Conservation (phyloP, 1,284 basidiomycete species). For the Meripilus lineatus region DNA sequence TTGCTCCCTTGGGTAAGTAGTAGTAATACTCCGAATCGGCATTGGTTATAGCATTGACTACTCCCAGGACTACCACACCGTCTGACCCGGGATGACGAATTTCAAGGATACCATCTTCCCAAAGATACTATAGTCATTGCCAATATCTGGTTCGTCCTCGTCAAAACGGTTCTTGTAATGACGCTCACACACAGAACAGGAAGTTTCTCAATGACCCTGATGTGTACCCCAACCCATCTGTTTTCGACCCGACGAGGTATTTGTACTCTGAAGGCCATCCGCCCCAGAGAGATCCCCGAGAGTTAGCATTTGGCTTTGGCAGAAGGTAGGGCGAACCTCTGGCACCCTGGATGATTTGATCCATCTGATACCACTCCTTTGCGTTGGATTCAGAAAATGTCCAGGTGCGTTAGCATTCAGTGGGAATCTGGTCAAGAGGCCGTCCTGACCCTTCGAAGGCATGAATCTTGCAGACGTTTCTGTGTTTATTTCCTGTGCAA, state of each 20-base stretch:
- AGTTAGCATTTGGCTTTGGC: slow-evolving; percentile 10
- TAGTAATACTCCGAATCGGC: too few species aligned
- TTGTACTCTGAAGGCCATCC: neutral
- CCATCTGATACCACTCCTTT: neutral
- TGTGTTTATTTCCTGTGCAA: slow-evolving; percentile 17
- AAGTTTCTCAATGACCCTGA: slow-evolving; percentile 6
- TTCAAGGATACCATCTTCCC: slow-evolving; percentile 15
- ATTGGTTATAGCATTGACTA: slow-evolving; percentile 19
- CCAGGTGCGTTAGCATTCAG: neutral
- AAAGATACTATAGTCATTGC: slow-evolving; percentile 13
- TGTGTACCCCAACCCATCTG: slow-evolving; percentile 1
- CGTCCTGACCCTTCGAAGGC: slow-evolving; percentile 12
- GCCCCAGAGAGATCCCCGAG: slow-evolving; percentile 8
- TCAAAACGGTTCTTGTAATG: neutral
- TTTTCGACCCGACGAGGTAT: slow-evolving; percentile 5
- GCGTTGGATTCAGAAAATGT: slow-evolving; percentile 2
- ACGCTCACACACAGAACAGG: slow-evolving; percentile 1
- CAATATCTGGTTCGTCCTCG: slow-evolving; percentile 7
- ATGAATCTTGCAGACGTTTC: slow-evolving; percentile 16
- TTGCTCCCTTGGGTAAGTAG: slow-evolving; percentile 24
- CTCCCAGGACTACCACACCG: slow-evolving; percentile 10
- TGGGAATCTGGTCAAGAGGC: slow-evolving; percentile 11
- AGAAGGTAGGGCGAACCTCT: slow-evolving; percentile 5
- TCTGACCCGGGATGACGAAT: slow-evolving; percentile 11
- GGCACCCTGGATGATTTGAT: neutral